A percentile compares a stretch with the other conserved stretches of the same genome.
These are phyloP conservation scores for Fraxinus baroniana DNA, from an alignment of 305 asterid genomes.

Conservation along the genomic window DNA sequence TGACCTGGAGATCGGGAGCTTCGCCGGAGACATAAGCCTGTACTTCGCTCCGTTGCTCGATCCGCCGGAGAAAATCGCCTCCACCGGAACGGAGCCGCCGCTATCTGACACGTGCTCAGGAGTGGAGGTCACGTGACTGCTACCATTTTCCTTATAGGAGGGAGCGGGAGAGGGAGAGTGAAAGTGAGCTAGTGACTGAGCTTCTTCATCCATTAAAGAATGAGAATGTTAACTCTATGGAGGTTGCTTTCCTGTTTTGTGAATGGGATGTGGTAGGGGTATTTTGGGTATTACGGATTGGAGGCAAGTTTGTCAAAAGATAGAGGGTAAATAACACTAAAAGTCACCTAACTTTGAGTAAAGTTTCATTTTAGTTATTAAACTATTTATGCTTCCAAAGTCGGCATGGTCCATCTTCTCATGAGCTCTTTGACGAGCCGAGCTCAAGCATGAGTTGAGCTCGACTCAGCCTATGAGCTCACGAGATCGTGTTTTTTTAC, in stretches of 20 bases:
- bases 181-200: constrained; percentile 40
- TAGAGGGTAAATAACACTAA: neutral
- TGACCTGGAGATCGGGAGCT: constrained; percentile 97
- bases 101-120: neutral
- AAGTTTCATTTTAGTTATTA: neutral
- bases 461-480: too few relatives aligned
- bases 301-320: constrained; percentile 20
- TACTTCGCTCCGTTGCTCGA: constrained; percentile 70
- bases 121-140: constrained; percentile 9
- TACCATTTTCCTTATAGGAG: constrained; percentile 21
- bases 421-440: too few relatives aligned
- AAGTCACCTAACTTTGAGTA: neutral
- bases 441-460: too few relatives aligned
- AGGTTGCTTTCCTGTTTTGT: neutral
- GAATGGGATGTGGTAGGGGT: neutral
- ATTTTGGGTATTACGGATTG: neutral
- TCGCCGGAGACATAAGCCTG: constrained; percentile 92
- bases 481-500: too few relatives aligned
- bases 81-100: constrained; percentile 8
- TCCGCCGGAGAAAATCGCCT: constrained; percentile 31
- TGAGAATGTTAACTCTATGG: constrained; percentile 9
- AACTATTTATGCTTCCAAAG: neutral
- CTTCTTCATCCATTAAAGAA: constrained; percentile 51
- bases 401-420: too few relatives aligned
- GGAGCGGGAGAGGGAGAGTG: constrained; percentile 22